Evolutionary conservation across 1,139 yeast species (phyloP), one percentile per base, ranked within the genome.

Genomic region (Sugiyamaella novakii): DNA sequence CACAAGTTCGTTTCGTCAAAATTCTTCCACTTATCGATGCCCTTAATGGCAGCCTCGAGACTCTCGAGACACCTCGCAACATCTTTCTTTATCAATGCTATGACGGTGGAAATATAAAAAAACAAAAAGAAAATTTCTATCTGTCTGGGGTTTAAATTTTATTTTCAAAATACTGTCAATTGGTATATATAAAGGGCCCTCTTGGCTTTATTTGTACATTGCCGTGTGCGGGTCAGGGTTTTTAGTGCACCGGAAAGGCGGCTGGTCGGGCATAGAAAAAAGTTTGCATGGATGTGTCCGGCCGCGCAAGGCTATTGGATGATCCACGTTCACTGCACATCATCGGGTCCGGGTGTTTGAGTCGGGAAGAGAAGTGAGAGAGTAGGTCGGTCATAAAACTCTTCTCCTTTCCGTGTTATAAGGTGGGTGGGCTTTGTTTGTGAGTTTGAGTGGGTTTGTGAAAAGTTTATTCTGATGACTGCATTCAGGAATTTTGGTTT

Each of bases 201-300:
- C 25, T 15, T 28, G 34, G 43, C 25, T 38, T 38, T 27, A 38
- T 27, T 38, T 38, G 22, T 27, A 12, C 24, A 12, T 38, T 38
- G 43, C 43, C 43, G 25, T 38, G 43, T 38, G 43, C 31, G 43
- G 43, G 43, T 27, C 34, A 38, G 43, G 43, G 43, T 38, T 27
- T 15, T n/a, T 22, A 22, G 8, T 12, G 34, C 18, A 24, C 10
- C 38, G 38, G 38, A 34, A 34, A 12, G 38, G 27, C 38, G 38
- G 38, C 38, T 34, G 17, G 27, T 22, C 8, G 8, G 25, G 25
- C 25, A 22, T 22, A 22, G 25, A 22, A 22, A 22, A 8, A 22
- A 22, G 8, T 22, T 22, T 22, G n/a, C n/a, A n/a, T 22, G 8
- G 8, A 22, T 22, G 25, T 8, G 5, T 22, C 8, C 25, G 5